Percentiles rank a stretch among this genome's conserved stretches.
Conservation (phyloP, 2,329 filamentous ascomycete genomes). For the Colletotrichum sp. region DNA sequence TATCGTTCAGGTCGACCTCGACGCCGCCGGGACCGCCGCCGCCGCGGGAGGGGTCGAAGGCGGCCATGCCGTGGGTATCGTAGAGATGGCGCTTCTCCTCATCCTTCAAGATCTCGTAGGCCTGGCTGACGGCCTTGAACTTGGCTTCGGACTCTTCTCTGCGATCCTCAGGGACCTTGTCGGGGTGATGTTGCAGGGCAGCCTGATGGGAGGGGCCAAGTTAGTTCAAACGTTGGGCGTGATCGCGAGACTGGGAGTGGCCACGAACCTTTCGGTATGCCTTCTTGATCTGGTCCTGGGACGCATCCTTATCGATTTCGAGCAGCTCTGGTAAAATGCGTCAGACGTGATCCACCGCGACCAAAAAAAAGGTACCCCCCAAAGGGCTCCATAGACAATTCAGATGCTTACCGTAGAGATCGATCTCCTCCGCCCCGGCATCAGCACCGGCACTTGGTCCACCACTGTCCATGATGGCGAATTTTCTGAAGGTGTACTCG, state of each 20-base stretch:
- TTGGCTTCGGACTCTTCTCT: slow-evolving; percentile 85
- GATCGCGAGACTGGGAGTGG: not conserved
- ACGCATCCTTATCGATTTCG: slow-evolving; percentile 73
- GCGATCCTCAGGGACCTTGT: slow-evolving; percentile 90
- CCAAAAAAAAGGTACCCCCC: slow-evolving; percentile 2
- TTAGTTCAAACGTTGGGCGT: slow-evolving; percentile 15
- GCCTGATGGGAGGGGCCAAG: slow-evolving; percentile 56
- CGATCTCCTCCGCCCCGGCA: slow-evolving; percentile 46
- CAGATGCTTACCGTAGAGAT: slow-evolving; percentile 64
- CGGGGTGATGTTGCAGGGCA: slow-evolving; percentile 87
- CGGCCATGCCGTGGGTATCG: slow-evolving; percentile 93
- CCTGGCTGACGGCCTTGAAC: slow-evolving; percentile 92
- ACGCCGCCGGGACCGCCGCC: slow-evolving; percentile 65
- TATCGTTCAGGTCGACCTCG: slow-evolving; percentile 89
- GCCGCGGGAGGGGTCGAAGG: slow-evolving; percentile 80
- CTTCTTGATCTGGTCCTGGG: slow-evolving; percentile 87
- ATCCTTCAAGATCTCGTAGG: slow-evolving; percentile 97
- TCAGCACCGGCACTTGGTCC: slow-evolving; percentile 17
- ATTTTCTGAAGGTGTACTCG: slow-evolving; percentile 10
- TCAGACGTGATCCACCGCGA: slow-evolving; percentile 22
- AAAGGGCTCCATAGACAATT: slow-evolving; percentile 8
- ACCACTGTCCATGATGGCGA: slow-evolving; percentile 25
- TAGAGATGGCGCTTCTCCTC: slow-evolving; percentile 92
- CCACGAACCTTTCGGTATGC: slow-evolving; percentile 85
- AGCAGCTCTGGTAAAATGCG: slow-evolving; percentile 69